Base-by-base conservation (phyloP, 768 basidiomycete genomes). In the Hygrophorus pudorinus region DNA sequence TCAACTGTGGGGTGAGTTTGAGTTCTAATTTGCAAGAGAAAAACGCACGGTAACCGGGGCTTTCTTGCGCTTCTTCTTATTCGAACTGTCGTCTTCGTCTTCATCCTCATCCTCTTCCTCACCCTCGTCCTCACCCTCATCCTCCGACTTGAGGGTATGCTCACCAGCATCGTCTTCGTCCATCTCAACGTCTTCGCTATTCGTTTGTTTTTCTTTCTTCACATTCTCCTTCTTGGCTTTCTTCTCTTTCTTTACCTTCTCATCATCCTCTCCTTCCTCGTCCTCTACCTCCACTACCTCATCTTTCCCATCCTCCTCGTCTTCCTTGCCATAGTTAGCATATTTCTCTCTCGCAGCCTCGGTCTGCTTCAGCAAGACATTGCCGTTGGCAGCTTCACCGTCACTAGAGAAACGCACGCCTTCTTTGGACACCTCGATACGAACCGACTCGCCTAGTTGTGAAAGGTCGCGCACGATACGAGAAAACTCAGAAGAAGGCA, bases 361-460 rank as follows among this genome's bases (percentile, higher is more conserved):
- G 4, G 75, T 73, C 53, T 85, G 87, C 58, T 85, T 83, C 37
- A 99, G 64, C 14, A 96, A 65, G 2, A 98, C 81, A 57, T 68
- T 84, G 1, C 90, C 93, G 50, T 88, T 91, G 9, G 94, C 94
- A 2, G 90, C 78, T 65, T 99, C 96, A 35, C 96, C 96, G 28
- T 98, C 96, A 40, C 81, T 78, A 13, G 80, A 75, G 60, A 99
- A 99, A 21, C 91, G 74, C 5, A 97, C 85, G 39, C 96, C 96
- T 57, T 98, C 94, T 59, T 98, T 97, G 48, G 78, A 78, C 32
- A 96, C 90, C 53, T 98, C 94, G 59, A 99, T 94, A 35, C 89
- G 82, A 36, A 98, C 93, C 40, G 78, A 81, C 67, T 99, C 96
- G 46, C 96, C 94, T 7, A 99, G 76, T 42, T 78, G 76, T 5